Percentiles rank a stretch among this genome's conserved stretches.
phyloP scores from a whole-genome alignment of 441 rosid species.

The Euphorbia corollata region DNA sequence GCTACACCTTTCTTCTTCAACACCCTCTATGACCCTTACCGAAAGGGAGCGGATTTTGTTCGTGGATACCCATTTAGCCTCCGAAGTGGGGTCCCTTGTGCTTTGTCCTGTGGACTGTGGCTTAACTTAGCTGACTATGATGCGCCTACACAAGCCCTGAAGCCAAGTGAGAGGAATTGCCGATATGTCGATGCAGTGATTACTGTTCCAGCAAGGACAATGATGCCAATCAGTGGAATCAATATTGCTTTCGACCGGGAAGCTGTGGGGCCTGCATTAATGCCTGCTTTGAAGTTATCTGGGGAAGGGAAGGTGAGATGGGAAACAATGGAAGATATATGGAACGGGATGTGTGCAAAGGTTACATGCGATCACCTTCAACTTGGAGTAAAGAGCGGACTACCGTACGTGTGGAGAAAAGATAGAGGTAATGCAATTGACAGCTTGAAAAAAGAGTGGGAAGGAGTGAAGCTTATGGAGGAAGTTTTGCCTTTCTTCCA shows the following conservation, averaged over 20 bases:
- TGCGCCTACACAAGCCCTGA: constrained; percentile 96
- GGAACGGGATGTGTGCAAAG: constrained; percentile 93
- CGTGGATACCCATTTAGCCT: constrained; percentile 97
- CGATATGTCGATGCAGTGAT: constrained; percentile 79
- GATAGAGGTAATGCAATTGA: constrained; percentile 78
- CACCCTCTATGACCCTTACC: constrained; percentile 79
- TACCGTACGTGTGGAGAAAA: constrained; percentile 83
- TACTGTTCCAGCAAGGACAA: constrained; percentile 58
- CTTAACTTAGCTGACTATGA: constrained; percentile 82
- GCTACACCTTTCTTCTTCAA: constrained; percentile 95
- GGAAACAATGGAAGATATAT: constrained; percentile 93
- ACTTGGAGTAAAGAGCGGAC: constrained; percentile 74
- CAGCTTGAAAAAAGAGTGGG: constrained; percentile 94
- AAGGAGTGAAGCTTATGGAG: constrained; percentile 93
- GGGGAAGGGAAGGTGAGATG: constrained; percentile 87
- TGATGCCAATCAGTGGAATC: constrained; percentile 84
- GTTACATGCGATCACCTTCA: constrained; percentile 71
- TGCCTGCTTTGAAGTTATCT: constrained; percentile 67
- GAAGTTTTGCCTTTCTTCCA: constrained; percentile 80
- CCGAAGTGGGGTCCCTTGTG: constrained; percentile 71
- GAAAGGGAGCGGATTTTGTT: constrained; percentile 84
- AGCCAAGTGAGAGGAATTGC: constrained; percentile 59
- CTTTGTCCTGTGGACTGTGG: constrained; percentile 91
- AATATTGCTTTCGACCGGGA: constrained; percentile 81
- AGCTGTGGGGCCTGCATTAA: constrained; percentile 60